A percentile compares a stretch with the other conserved stretches of the same genome.
phyloP scores from a whole-genome alignment of 2,329 filamentous ascomycete species.

The Colletotrichum sp. region DNA sequence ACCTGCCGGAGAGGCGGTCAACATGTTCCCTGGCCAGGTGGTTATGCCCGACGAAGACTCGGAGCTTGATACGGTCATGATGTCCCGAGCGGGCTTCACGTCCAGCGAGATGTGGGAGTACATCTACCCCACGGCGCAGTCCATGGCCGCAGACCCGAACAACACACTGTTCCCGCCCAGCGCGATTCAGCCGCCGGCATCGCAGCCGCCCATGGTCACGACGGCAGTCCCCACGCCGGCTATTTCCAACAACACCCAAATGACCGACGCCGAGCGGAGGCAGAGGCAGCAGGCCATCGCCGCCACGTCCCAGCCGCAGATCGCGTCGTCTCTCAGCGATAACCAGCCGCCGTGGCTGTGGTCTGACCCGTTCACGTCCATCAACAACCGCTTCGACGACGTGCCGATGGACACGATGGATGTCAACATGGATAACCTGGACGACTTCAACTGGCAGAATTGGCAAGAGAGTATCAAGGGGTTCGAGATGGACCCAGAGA shows the following conservation, averaged over 20 bases:
- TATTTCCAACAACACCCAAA: background rate
- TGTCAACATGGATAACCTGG: constrained; percentile 37
- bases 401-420: constrained; percentile 37
- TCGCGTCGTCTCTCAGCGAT: constrained; percentile 31
- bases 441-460: constrained; percentile 54
- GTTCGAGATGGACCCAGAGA: constrained; percentile 33
- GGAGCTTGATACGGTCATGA: constrained; percentile 19
- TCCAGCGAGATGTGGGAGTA: constrained; percentile 19
- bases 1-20: background rate
- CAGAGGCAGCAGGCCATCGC: constrained; percentile 24
- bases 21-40: background rate
- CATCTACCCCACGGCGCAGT: constrained; percentile 16
- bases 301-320: constrained; percentile 24
- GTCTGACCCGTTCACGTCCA: constrained; percentile 36
- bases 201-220: background rate
- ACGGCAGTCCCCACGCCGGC: background rate
- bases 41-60: background rate
- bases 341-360: constrained; percentile 47
- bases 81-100: constrained; percentile 9
- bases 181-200: background rate
- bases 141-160: constrained; percentile 9
- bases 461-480: constrained; percentile 50
- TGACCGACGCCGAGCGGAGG: constrained; percentile 15
- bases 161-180: constrained; percentile 6
- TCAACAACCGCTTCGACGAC: constrained; percentile 32